These are phyloP conservation scores for Cercospora sojina DNA, from an alignment of 2,329 filamentous ascomycete species.

Conservation along the genomic window DNA sequence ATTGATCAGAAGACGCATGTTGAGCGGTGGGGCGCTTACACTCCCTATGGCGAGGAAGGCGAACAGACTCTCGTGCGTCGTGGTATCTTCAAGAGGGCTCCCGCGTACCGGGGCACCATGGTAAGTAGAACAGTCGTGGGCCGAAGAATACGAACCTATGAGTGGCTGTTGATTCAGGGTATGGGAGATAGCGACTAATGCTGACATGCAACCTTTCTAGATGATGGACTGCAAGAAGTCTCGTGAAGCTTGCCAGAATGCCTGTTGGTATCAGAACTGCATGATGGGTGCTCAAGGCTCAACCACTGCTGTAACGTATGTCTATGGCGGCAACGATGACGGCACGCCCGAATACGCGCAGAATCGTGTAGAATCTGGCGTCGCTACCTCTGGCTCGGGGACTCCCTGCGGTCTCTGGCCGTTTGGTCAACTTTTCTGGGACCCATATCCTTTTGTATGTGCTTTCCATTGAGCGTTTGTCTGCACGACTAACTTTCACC, in stretches of 20 bases:
- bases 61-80: background rate
- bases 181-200: background rate
- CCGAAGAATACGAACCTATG: background rate
- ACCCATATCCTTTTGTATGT: background rate
- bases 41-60: background rate
- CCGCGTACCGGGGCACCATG: background rate
- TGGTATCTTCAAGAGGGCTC: background rate
- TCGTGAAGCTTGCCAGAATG: background rate
- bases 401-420: background rate
- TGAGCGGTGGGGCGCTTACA: background rate
- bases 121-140: background rate
- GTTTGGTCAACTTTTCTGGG: background rate
- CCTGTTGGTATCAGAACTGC: background rate
- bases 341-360: background rate
- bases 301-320: background rate
- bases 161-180: background rate
- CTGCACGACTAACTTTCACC: background rate
- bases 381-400: background rate
- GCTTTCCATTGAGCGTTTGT: background rate
- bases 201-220: background rate
- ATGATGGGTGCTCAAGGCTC: background rate
- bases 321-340: background rate
- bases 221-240: background rate
- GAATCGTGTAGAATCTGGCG: background rate
- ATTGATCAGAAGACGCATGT: background rate